Evolutionary conservation across 345 rosid genomes (phyloP).

Genomic region (Acer saccharum): DNA sequence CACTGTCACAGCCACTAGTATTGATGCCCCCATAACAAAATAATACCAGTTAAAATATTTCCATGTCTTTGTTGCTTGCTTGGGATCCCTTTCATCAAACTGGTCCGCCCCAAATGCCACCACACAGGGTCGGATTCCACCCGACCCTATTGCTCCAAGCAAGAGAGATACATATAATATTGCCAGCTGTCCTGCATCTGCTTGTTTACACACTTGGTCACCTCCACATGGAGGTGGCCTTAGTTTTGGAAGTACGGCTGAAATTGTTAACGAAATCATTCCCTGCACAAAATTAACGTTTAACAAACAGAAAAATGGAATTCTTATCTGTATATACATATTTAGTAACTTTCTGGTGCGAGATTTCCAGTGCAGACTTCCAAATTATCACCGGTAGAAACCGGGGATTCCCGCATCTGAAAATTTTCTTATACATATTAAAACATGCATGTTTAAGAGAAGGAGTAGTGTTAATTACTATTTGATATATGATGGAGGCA

Average conservation of each 20-base stretch:
- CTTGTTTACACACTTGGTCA: slow-evolving; percentile 59
- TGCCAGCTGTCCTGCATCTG: slow-evolving; percentile 57
- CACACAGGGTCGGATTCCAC: slow-evolving; percentile 81
- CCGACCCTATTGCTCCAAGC: slow-evolving; percentile 76
- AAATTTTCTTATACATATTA: too few species aligned
- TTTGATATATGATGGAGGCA: slow-evolving; percentile 74
- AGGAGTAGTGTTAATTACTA: slow-evolving; percentile 35
- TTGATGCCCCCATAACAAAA: slow-evolving; percentile 77
- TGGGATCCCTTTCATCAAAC: slow-evolving; percentile 67
- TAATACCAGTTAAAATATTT: slow-evolving; percentile 91
- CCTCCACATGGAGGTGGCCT: slow-evolving; percentile 78
- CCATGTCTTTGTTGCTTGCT: slow-evolving; percentile 63
- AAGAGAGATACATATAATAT: slow-evolving; percentile 68
- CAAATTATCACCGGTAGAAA: too few species aligned
- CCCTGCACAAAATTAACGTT: slow-evolving; percentile 40
- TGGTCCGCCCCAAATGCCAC: slow-evolving; percentile 92
- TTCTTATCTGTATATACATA: too few species aligned
- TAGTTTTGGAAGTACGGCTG: slow-evolving; percentile 68
- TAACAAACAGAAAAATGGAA: neutral
- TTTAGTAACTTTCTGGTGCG: too few species aligned
- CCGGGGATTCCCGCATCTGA: too few species aligned
- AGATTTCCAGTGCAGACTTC: too few species aligned
- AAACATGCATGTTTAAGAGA: neutral
- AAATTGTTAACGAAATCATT: slow-evolving; percentile 69
- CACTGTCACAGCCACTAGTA: slow-evolving; percentile 70